Base-by-base conservation (phyloP, 2,329 filamentous ascomycete species). In the Fusarium falciforme region DNA sequence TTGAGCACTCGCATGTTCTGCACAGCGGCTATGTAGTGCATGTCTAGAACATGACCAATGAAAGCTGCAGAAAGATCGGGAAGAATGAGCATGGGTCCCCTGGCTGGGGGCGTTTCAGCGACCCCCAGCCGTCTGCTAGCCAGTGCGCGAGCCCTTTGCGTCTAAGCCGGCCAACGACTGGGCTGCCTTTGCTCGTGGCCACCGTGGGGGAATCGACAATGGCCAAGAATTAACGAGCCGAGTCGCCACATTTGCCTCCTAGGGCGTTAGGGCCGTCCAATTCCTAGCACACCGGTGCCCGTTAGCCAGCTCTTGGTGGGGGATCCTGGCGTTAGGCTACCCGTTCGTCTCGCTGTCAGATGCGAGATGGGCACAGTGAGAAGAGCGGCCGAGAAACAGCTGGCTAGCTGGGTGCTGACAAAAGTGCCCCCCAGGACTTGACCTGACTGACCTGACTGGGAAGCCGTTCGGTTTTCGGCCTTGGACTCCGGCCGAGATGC, bases 1-100 rank as follows among this genome's bases (percentile, higher is more conserved):
- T 81, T 80, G 81, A 82, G 79, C 81, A 83, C 81, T 82, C 82
- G 81, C 82, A 83, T 83, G 77, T 80, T 77, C 81, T 82, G 81
- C 81, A 82, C 79, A 83, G 82, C 82, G 82, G 82, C 80, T 83
- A 83, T 83, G 82, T 83, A 81, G 77, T 78, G 76, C 74, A 76
- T 74, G 77, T 80, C 78, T 79, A 77, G 80, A 76, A 79, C 73
- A 71, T 78, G 73, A 25, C 82, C 82, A 83, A 83, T 83, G 61
- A 76, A 49, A 67, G 65, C 36, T 69, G 75, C 73, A 75, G 63
- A 38, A 57, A 47, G 57, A 73, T 70, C 75, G 77, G 76, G 69
- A 71, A 77, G 73, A 73, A 67, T 66, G 73, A 62, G 60, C 76
- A 76, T 78, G 81, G 74, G 40, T 55, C 73, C 76, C 70, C 44